Conservation (phyloP, 2,329 filamentous ascomycete species). For the Talaromyces islandicus region DNA sequence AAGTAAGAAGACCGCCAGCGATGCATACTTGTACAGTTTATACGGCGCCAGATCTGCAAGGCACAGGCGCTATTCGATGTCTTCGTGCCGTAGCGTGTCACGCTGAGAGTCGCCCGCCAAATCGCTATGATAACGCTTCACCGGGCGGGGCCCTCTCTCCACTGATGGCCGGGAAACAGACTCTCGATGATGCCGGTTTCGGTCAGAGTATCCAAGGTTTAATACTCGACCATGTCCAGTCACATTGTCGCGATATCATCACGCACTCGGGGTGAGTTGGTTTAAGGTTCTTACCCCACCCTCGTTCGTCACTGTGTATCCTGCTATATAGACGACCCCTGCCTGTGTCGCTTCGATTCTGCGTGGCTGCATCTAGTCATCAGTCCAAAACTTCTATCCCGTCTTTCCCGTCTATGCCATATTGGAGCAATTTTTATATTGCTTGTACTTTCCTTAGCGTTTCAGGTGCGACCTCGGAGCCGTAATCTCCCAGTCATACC, state of each 20-base stretch:
- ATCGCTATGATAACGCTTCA: not conserved
- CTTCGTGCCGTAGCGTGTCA: not conserved
- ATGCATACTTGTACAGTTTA: not conserved
- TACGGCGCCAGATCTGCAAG: not conserved
- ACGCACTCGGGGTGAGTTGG: not conserved
- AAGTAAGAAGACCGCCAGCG: not conserved
- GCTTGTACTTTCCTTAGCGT: not conserved
- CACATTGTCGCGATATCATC: not conserved
- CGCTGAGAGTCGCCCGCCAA: not conserved
- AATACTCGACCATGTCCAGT: not conserved
- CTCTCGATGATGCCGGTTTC: not conserved
- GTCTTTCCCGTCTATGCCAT: not conserved
- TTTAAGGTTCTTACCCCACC: not conserved
- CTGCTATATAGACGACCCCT: not conserved
- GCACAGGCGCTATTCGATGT: not conserved
- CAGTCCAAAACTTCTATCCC: not conserved
- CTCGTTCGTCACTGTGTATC: not conserved
- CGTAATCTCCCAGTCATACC: not conserved
- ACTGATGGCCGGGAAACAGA: not conserved
- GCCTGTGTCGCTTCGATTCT: not conserved
- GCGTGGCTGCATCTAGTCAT: not conserved
- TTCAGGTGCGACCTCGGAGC: not conserved
- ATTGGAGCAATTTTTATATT: not conserved
- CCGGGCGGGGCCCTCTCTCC: not conserved
- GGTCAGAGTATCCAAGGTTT: not conserved